Evolutionary conservation across 768 basidiomycete species (phyloP).

Genomic region (Boletus speciosus): DNA sequence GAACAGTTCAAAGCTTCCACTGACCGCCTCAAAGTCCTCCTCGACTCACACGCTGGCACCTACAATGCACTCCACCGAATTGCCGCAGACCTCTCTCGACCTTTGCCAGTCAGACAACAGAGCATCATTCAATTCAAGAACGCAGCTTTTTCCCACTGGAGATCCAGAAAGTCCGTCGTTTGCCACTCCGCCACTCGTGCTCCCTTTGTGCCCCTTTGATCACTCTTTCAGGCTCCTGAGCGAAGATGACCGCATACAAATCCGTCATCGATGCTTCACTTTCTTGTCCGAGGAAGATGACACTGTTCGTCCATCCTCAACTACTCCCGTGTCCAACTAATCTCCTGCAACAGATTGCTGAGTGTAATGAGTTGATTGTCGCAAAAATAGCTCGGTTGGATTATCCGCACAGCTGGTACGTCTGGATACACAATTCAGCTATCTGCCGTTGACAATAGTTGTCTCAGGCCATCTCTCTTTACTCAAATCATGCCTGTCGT

Average conservation of each 20-base stretch:
- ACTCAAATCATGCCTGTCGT: constrained; percentile 51
- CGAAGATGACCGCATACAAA: constrained; percentile 62
- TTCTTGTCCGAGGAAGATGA: constrained; percentile 79
- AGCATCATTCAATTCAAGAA: constrained; percentile 92
- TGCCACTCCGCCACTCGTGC: not conserved
- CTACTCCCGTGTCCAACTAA: not conserved
- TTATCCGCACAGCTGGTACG: constrained; percentile 70
- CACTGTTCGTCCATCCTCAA: constrained; percentile 46
- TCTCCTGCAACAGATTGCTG: constrained; percentile 49
- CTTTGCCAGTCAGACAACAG: constrained; percentile 68
- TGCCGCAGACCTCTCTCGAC: constrained; percentile 57
- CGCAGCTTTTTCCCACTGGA: constrained; percentile 69
- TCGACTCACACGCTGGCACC: constrained; percentile 61
- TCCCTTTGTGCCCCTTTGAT: constrained; percentile 13
- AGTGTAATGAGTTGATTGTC: constrained; percentile 72
- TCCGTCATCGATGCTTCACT: constrained; percentile 59
- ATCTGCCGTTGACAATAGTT: not conserved
- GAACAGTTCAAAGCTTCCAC: constrained; percentile 44
- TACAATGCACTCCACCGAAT: constrained; percentile 72
- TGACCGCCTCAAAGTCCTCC: constrained; percentile 61
- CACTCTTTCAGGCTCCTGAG: constrained; percentile 52
- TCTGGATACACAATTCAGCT: not conserved
- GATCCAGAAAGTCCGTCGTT: constrained; percentile 62
- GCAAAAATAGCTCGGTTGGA: constrained; percentile 77
- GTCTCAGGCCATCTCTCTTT: constrained; percentile 25